Evolutionary conservation across 768 basidiomycete genomes (phyloP), one percentile per base, ranked within the genome.

Genomic region (Hebeloma cylindrosporum): DNA sequence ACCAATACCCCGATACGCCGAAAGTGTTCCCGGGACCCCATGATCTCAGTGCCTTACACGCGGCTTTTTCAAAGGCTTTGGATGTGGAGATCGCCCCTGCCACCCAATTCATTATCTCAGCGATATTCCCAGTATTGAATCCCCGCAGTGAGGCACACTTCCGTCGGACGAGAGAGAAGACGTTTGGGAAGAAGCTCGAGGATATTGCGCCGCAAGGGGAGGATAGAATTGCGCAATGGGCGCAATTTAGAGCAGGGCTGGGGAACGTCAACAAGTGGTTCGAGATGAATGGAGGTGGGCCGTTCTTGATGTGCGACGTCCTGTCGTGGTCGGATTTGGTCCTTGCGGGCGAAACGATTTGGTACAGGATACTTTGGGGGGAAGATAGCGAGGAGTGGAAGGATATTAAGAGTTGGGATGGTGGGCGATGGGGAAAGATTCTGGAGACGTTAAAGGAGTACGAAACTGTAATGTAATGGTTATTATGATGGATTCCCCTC

Each of bases 1-100:
- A 62, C 2, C 63, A 66, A 1, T 81, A 79, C 51, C 75, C 79
- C 0, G 58, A 65, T 36, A 65, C 70, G 0, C 71, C 70, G 2
- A 51, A 36, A 6, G 52, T 78, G 14, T 56, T 78, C 48, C 72
- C 70, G 0, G n/a, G n/a, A n/a, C n/a, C n/a, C n/a, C 40, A 53
- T 39, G 46, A 47, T 30, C 48, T 53, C 64, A 56, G 59, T 20
- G 69, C 67, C 1, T 56, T 79, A 7, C 64, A 77, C 37, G 59
- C 59, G 1, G 70, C 70, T 1, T 74, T 75, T 52, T 34, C 52
- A 0, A 43, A 57, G 5, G 57, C 56, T 2, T 56, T 60, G 34
- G 42, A 29, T 2, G 34, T 48, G 8, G 45, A 53, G 8, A 36
- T 61, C 27, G 40, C 16, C 11, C 48, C 53, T 9, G n/a, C 62